phyloP scores from a whole-genome alignment of 2,329 filamentous ascomycete species.

The Neoascochyta sp. region DNA sequence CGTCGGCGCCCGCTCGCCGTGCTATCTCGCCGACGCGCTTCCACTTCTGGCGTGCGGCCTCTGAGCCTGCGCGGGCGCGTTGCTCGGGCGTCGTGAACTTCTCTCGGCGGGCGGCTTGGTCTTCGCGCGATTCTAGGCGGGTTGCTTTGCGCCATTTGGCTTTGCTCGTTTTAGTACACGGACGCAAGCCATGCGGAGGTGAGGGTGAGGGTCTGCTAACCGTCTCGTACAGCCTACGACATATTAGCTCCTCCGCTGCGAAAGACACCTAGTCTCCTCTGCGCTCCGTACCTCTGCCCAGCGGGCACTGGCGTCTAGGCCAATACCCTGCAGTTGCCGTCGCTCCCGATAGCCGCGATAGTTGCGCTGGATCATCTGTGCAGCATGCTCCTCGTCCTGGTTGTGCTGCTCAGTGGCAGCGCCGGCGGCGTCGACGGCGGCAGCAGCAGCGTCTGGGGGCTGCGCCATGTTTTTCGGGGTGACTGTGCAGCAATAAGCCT shows the following conservation, averaged over 20 bases:
- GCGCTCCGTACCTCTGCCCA: conserved; percentile 63
- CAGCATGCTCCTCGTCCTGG: conserved; percentile 28
- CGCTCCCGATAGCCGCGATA: conserved; percentile 75
- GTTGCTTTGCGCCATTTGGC: conserved; percentile 55
- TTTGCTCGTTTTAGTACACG: too few species aligned
- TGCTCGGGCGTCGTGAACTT: conserved; percentile 20
- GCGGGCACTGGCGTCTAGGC: conserved; percentile 64
- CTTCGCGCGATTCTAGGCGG: conserved; percentile 41
- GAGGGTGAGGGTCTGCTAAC: conserved; percentile 31
- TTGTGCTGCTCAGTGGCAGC: conserved; percentile 2
- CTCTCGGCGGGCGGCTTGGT: conserved; percentile 25
- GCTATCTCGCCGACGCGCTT: conserved; percentile 68
- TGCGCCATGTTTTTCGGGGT: too few species aligned
- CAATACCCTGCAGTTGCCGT: conserved; percentile 65
- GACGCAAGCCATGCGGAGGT: too few species aligned
- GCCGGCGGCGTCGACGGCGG: conserved; percentile 2
- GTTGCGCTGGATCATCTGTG: conserved; percentile 51
- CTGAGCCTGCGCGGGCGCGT: conserved; percentile 28
- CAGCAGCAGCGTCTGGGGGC: too few species aligned
- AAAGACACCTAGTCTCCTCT: neutral
- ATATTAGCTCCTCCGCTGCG: conserved; percentile 5
- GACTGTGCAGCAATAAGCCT: too few species aligned
- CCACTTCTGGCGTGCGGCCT: conserved; percentile 66
- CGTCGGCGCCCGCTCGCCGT: conserved; percentile 67
- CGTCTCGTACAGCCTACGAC: conserved; percentile 50